These are phyloP conservation scores for Solidago caesia DNA, from an alignment of 129 eudicot species.

Conservation along the genomic window DNA sequence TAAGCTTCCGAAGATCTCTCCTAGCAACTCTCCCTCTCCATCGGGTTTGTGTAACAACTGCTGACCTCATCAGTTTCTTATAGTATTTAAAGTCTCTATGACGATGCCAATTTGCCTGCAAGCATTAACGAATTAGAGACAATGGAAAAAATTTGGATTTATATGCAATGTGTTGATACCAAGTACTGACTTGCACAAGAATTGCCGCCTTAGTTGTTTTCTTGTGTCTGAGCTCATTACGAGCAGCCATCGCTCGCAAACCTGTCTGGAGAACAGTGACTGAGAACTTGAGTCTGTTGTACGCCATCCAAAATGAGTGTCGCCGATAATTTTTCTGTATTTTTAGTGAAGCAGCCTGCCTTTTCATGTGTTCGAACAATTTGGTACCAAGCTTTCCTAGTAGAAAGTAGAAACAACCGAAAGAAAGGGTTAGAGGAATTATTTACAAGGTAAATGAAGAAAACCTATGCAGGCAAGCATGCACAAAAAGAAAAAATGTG, in stretches of 20 bases:
- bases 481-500: constrained; percentile 19
- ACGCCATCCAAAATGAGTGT: constrained; percentile 46
- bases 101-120: constrained; percentile 88
- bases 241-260: constrained; percentile 74
- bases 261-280: constrained; percentile 70
- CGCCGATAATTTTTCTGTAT: constrained; percentile 64
- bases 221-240: constrained; percentile 56
- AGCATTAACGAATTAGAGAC: constrained; percentile 13
- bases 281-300: constrained; percentile 42
- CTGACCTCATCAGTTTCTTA: constrained; percentile 66
- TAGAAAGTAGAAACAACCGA: constrained; percentile 17
- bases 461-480: constrained; percentile 10
- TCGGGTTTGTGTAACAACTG: constrained; percentile 77
- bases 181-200: constrained; percentile 59
- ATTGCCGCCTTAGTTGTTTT: constrained; percentile 74
- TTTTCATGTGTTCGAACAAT: constrained; percentile 51
- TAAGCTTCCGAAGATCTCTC: constrained; percentile 77
- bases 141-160: constrained; percentile 5
- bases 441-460: constrained; percentile 21
- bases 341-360: constrained; percentile 63
- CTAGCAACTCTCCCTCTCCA: constrained; percentile 91
- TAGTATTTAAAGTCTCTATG: constrained; percentile 65
- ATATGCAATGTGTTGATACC: constrained; percentile 15
- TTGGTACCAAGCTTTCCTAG: constrained; percentile 61
- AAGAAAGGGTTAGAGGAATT: constrained; percentile 15